These are phyloP conservation scores for Eucalyptus erythrocorys DNA, from an alignment of 345 rosid species.

Conservation along the genomic window DNA sequence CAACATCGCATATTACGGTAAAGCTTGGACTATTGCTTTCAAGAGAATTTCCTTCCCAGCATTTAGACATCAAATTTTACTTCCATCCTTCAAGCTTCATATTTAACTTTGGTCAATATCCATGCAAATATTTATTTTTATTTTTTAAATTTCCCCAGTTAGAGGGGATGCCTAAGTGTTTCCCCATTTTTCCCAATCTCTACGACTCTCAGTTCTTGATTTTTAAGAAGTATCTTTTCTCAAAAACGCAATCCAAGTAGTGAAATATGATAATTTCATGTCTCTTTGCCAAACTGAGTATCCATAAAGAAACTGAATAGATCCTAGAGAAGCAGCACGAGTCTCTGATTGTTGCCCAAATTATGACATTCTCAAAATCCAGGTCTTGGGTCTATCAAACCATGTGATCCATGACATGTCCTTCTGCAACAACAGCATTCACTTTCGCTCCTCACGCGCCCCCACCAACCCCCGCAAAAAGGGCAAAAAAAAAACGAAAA, in stretches of 20 bases:
- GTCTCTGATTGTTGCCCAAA: not conserved
- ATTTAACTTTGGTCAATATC: too few species aligned
- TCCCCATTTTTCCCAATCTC: too few species aligned
- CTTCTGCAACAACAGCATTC: not conserved
- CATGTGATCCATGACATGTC: not conserved
- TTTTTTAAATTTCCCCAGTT: too few species aligned
- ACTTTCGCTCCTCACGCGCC: not conserved
- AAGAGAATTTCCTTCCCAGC: too few species aligned
- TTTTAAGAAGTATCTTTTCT: not conserved
- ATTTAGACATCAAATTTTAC: too few species aligned
- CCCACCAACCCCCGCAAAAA: not conserved
- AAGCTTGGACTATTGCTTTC: too few species aligned
- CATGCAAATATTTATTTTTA: too few species aligned
- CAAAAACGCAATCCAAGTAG: not conserved
- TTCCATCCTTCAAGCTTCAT: too few species aligned
- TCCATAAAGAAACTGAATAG: not conserved
- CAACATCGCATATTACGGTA: rapidly evolving
- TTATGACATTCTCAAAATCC: not conserved
- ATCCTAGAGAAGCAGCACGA: not conserved
- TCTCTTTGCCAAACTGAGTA: not conserved
- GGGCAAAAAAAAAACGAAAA: rapidly evolving
- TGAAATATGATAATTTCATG: not conserved
- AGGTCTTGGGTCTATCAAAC: not conserved
- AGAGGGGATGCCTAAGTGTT: too few species aligned
- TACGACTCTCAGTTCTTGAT: not conserved